Conservation (phyloP, 2,329 filamentous ascomycete genomes). For the Neocucurbitaria cava region DNA sequence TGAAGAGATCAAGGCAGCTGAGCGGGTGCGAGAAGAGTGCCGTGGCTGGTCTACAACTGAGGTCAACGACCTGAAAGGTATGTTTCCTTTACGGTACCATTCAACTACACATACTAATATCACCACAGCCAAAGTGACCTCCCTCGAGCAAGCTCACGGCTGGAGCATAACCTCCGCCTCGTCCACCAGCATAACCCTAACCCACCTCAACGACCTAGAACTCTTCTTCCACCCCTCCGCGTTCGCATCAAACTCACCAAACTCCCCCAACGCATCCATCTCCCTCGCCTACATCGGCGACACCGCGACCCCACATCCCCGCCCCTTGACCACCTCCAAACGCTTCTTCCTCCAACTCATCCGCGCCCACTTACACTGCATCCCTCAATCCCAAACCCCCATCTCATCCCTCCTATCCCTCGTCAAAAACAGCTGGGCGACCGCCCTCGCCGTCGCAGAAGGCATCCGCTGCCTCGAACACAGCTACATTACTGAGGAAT, state of each 20-base stretch:
- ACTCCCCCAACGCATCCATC: conserved; percentile 59
- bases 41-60: conserved; percentile 87
- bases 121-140: background rate
- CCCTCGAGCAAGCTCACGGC: conserved; percentile 68
- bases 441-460: conserved; percentile 64
- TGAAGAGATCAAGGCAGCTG: conserved; percentile 80
- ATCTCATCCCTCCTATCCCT: conserved; percentile 65
- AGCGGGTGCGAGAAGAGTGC: conserved; percentile 84
- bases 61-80: conserved; percentile 79
- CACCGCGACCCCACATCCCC: conserved; percentile 60
- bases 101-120: conserved; percentile 10
- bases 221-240: conserved; percentile 73
- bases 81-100: conserved; percentile 22
- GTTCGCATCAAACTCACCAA: conserved; percentile 60
- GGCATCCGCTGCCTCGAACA: conserved; percentile 68
- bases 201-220: conserved; percentile 74
- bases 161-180: conserved; percentile 75
- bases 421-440: conserved; percentile 71
- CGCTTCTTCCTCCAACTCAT: conserved; percentile 79
- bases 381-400: conserved; percentile 65
- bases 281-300: conserved; percentile 74
- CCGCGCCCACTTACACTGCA: conserved; percentile 68
- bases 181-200: conserved; percentile 70
- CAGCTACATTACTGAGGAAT: conserved; percentile 69
- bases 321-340: conserved; percentile 68